A percentile compares a stretch with the other conserved stretches of the same genome.
phyloP scores from a whole-genome alignment of 2,329 filamentous ascomycete genomes.

The Ceratocystis diversiconidia region DNA sequence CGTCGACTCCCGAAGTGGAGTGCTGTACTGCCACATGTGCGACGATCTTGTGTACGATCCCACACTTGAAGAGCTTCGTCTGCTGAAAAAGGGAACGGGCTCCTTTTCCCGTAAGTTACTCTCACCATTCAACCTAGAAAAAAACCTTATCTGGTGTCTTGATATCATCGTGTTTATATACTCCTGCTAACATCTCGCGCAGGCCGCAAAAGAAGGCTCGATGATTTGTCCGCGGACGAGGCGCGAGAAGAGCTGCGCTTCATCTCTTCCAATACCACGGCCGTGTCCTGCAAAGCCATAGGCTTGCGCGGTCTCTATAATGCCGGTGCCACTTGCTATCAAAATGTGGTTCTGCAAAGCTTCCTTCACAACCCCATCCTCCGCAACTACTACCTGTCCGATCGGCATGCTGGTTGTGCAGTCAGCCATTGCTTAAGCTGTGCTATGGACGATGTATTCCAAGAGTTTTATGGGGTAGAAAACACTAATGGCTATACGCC shows the following conservation, averaged over 20 bases:
- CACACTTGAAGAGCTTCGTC: conserved; percentile 59
- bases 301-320: conserved; percentile 90
- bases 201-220: conserved; percentile 62
- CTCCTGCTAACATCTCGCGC: too few relatives aligned
- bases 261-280: conserved; percentile 62
- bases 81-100: conserved; percentile 54
- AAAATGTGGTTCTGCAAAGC: conserved; percentile 88
- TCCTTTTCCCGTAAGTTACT: conserved; percentile 44
- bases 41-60: conserved; percentile 74
- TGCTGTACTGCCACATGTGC: conserved; percentile 68
- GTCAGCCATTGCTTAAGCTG: conserved; percentile 50
- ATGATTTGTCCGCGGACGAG: conserved; percentile 52
- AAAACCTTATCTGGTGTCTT: background rate
- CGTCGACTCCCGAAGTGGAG: conserved; percentile 62
- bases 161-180: too few relatives aligned
- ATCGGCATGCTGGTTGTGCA: conserved; percentile 68
- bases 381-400: conserved; percentile 79
- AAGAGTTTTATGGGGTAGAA: conserved; percentile 56
- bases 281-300: conserved; percentile 69
- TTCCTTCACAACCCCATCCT: conserved; percentile 88
- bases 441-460: conserved; percentile 60
- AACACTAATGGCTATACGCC: conserved; percentile 83
- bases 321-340: conserved; percentile 96
- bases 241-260: conserved; percentile 60
- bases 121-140: background rate